Evolutionary conservation across 2,329 filamentous ascomycete species (phyloP), one percentile per base, ranked within the genome.

Genomic region (Sarocladium brachiariae): DNA sequence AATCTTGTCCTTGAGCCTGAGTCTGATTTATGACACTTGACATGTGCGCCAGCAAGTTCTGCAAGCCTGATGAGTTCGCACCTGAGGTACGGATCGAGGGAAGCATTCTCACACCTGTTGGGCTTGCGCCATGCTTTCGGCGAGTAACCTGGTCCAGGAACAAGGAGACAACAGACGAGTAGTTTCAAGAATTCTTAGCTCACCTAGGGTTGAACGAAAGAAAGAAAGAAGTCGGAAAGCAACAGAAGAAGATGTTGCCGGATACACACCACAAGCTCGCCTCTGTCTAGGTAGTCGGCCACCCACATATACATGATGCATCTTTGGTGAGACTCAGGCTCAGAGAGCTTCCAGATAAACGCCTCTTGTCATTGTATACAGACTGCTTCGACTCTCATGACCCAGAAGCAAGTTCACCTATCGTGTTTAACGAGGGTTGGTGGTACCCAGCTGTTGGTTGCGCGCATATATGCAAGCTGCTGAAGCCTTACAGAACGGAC

Each of bases 381-480:
- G 4, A 19, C 37, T 39, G 37, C 37, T 21, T 19, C 8, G 16
- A 39, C 37, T 23, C 23, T 16, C 39, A 27, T 24, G 39, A 24
- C 21, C 21, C 4, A 3, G 13, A n/a, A 9, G 23, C 23, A 43
- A 7, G 21, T 21, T 23, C n/a, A 19, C 3, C 23, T 7, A 16
- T 43, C 39, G 39, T 43, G 39, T 43, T 25, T 23, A 43, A 14
- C 6, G 39, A 10, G 21, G 39, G 27, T 43, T 43, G 39, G 39
- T 25, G 16, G 39, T 25, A 7, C 11, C 4, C 3, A 4, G 39
- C 23, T 27, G 39, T 43, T 43, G 39, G 39, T 43, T 43, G 39
- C 27, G 39, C 27, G 23, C 27, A 14, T 16, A 8, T 16, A 14
- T 43, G 39, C 39, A 14, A 23, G 21, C 23, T 43, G 8, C 16